Conservation (phyloP, 2,329 filamentous ascomycete genomes). For the Fusarium sp. region DNA sequence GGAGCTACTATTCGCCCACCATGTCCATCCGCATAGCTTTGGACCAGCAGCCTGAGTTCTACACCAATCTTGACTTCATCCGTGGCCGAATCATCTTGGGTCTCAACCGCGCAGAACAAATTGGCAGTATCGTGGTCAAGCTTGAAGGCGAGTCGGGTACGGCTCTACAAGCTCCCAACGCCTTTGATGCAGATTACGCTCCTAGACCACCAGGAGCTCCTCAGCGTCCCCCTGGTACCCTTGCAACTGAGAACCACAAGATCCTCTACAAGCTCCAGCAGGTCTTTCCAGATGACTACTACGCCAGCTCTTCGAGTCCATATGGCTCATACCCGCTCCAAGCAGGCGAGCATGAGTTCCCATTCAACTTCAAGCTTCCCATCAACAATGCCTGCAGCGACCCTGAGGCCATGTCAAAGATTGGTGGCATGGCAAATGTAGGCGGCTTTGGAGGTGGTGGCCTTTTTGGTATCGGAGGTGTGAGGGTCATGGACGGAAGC, state of each 20-base stretch:
- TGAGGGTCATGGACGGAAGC: constrained; percentile 72
- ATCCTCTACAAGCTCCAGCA: constrained; percentile 80
- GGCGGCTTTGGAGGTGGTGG: constrained; percentile 63
- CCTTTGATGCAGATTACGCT: constrained; percentile 58
- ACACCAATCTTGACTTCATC: constrained; percentile 83
- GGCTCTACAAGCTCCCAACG: constrained; percentile 65
- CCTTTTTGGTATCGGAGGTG: constrained; percentile 62
- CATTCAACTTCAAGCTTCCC: constrained; percentile 81
- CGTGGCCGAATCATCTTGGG: constrained; percentile 69
- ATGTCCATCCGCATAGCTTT: constrained; percentile 78
- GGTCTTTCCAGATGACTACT: constrained; percentile 74
- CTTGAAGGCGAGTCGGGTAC: constrained; percentile 84
- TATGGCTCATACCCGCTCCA: constrained; percentile 70
- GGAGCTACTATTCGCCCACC: constrained; percentile 39
- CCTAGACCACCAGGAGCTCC: constrained; percentile 41
- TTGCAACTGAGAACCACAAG: constrained; percentile 73
- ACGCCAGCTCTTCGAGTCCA: constrained; percentile 54
- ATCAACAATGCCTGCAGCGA: constrained; percentile 80
- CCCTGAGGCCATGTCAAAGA: constrained; percentile 63
- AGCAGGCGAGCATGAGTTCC: constrained; percentile 79
- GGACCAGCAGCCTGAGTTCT: constrained; percentile 76
- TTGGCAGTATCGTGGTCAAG: constrained; percentile 83
- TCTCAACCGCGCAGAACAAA: constrained; percentile 74
- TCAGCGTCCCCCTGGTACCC: constrained; percentile 54
- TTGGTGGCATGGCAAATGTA: constrained; percentile 65